Percentiles rank a stretch among this genome's conserved stretches.
phyloP scores from a whole-genome alignment of 164 flowering plant genomes.

The Liquidambar formosana region DNA sequence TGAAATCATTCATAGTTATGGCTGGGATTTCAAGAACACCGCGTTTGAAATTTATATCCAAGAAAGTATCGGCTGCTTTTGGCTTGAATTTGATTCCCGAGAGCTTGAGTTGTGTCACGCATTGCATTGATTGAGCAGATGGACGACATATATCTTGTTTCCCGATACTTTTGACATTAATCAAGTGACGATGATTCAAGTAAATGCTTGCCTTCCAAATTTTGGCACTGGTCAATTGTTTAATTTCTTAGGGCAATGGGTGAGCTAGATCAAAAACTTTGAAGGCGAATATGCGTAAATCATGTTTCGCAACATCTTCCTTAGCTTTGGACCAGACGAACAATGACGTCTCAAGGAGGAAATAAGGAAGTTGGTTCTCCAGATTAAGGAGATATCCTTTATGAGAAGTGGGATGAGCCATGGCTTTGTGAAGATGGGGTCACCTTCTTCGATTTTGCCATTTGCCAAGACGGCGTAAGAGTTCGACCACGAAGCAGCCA shows the following conservation, averaged over 20 bases:
- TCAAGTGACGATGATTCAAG: not conserved
- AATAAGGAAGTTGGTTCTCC: slow-evolving; percentile 16
- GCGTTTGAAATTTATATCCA: slow-evolving; percentile 7
- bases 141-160: not conserved
- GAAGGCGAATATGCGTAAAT: too few species aligned
- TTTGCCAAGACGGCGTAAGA: not conserved
- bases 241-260: not conserved
- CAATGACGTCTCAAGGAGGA: slow-evolving; percentile 1
- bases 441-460: not conserved
- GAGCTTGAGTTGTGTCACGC: slow-evolving; percentile 6
- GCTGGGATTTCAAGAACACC: slow-evolving; percentile 13
- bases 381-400: slow-evolving; percentile 12
- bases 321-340: not conserved
- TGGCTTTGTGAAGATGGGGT: slow-evolving; percentile 5
- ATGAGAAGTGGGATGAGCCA: slow-evolving; percentile 15
- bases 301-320: too few species aligned
- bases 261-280: not conserved
- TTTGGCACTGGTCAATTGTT: not conserved
- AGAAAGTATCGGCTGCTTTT: not conserved
- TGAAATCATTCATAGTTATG: slow-evolving; percentile 6
- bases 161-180: too few species aligned
- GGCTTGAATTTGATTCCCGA: slow-evolving; percentile 18
- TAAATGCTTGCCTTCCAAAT: not conserved
- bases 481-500: slow-evolving; percentile 22
- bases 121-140: slow-evolving; percentile 8